A percentile compares a stretch with the other conserved stretches of the same genome.
These are phyloP conservation scores for Beta lomatogona DNA, from an alignment of 179 eudicot species.

Conservation along the genomic window DNA sequence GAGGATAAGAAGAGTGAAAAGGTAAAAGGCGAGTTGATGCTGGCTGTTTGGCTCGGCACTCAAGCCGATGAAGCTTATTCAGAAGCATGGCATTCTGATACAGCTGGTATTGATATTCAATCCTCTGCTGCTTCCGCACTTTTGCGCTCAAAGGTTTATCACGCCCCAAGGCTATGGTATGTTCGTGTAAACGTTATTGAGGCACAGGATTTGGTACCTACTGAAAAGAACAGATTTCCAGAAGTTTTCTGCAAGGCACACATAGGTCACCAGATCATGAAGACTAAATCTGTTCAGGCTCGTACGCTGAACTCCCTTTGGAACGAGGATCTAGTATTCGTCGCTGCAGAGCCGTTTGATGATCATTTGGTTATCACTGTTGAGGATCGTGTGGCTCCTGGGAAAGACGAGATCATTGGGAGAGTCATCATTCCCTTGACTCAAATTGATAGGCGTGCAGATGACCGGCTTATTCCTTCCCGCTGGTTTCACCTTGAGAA, in stretches of 20 bases:
- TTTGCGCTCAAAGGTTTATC: conserved; percentile 86
- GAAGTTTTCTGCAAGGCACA: conserved; percentile 90
- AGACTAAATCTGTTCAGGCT: conserved; percentile 68
- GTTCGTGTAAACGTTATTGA: conserved; percentile 88
- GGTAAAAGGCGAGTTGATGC: conserved; percentile 86
- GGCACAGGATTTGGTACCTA: conserved; percentile 91
- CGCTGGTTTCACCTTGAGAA: conserved; percentile 92
- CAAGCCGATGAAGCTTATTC: conserved; percentile 95
- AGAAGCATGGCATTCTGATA: conserved; percentile 98
- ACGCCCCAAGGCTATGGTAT: conserved; percentile 88
- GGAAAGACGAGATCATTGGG: conserved; percentile 93
- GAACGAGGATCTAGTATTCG: conserved; percentile 88
- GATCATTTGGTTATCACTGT: conserved; percentile 78
- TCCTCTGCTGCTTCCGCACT: conserved; percentile 64
- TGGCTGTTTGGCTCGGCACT: conserved; percentile 96
- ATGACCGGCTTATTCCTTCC: conserved; percentile 77
- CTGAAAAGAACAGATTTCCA: conserved; percentile 76
- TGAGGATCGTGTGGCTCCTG: conserved; percentile 89
- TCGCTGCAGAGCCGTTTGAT: conserved; percentile 93
- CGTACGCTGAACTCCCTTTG: conserved; percentile 71
- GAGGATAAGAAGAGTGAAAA: conserved; percentile 79
- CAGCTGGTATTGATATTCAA: conserved; percentile 75
- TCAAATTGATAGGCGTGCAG: conserved; percentile 79
- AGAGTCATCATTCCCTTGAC: conserved; percentile 68
- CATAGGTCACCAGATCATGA: conserved; percentile 81